phyloP scores from a whole-genome alignment of 140 eudicot species.

The Ambrosia hybrid region DNA sequence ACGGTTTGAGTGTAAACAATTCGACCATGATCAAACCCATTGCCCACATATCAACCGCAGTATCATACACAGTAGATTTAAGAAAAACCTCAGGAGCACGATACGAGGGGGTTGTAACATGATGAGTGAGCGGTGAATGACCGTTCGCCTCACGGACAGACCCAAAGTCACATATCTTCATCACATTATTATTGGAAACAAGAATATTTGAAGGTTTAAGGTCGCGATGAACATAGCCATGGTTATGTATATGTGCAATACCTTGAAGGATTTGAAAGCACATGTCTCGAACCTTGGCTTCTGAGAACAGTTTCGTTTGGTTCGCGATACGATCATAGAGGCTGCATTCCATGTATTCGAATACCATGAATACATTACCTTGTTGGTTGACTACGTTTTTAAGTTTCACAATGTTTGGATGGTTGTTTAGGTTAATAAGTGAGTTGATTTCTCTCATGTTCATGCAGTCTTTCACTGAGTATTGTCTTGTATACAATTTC shows the following conservation, averaged over 20 bases:
- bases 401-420: slow-evolving; percentile 73
- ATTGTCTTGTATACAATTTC: not conserved
- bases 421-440: slow-evolving; percentile 46
- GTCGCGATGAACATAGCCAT: too few relatives aligned
- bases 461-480: not conserved
- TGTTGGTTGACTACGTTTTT: slow-evolving; percentile 58
- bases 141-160: not conserved
- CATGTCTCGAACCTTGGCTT: slow-evolving; percentile 7
- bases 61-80: slow-evolving; percentile 46
- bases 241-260: too few relatives aligned
- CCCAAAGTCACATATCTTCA: too few relatives aligned
- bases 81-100: slow-evolving; percentile 52
- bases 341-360: slow-evolving; percentile 78
- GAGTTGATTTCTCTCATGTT: slow-evolving; percentile 36
- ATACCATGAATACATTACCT: slow-evolving; percentile 57
- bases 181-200: too few relatives aligned
- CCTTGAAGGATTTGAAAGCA: slow-evolving; percentile 25
- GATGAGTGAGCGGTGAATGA: slow-evolving; percentile 47
- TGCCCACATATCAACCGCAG: slow-evolving; percentile 62
- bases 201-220: too few relatives aligned
- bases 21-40: slow-evolving; percentile 26
- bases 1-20: slow-evolving; percentile 38
- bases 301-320: slow-evolving; percentile 31
- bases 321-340: slow-evolving; percentile 47
- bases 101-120: slow-evolving; percentile 61